These are phyloP conservation scores for Trichocomaceae sp. DNA, from an alignment of 2,329 filamentous ascomycete genomes.

Conservation along the genomic window DNA sequence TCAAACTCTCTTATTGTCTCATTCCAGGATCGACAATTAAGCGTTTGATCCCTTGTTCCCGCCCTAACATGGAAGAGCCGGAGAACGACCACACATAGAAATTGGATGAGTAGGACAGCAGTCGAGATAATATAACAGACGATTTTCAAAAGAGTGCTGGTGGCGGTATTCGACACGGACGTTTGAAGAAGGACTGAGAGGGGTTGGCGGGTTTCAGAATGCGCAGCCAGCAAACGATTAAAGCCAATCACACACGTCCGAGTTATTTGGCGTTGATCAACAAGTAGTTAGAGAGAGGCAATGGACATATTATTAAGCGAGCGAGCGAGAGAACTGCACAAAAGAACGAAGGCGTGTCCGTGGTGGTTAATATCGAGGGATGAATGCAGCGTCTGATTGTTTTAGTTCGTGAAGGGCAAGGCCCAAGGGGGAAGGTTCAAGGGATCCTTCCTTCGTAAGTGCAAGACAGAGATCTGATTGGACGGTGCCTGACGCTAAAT, in stretches of 20 bases:
- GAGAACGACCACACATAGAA: background rate
- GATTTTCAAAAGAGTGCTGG: background rate
- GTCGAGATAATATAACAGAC: background rate
- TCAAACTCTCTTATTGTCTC: background rate
- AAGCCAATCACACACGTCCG: background rate
- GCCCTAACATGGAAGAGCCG: background rate
- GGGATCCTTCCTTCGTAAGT: too few relatives aligned
- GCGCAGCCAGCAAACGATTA: background rate
- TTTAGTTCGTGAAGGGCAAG: background rate
- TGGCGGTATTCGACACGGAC: background rate
- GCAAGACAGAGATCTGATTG: background rate
- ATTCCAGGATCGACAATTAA: background rate
- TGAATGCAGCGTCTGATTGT: background rate
- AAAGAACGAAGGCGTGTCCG: background rate
- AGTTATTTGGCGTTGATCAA: background rate
- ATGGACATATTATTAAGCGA: background rate
- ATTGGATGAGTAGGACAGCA: background rate
- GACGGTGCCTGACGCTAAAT: background rate
- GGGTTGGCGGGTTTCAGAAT: slow-evolving; percentile 13
- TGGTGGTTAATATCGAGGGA: background rate
- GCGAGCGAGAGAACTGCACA: background rate
- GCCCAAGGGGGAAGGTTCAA: background rate
- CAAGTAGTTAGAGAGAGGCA: background rate
- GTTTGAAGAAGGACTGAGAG: background rate
- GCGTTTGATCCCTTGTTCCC: background rate